These are phyloP conservation scores for Takakia lepidozioides DNA, from an alignment of 225 moss, liverwort and hornwort genomes.

Conservation along the genomic window DNA sequence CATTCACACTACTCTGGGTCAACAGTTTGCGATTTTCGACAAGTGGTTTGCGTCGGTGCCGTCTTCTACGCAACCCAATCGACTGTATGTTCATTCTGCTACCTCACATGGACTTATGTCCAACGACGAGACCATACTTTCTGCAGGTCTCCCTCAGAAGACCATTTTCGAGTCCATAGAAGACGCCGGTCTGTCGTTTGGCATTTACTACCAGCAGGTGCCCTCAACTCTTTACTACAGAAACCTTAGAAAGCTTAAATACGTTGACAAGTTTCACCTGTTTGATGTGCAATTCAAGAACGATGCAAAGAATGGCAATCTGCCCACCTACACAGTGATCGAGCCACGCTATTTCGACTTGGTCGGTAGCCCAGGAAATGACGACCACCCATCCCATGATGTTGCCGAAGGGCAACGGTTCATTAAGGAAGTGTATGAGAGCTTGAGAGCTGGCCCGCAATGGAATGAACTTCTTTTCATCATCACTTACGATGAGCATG, in stretches of 20 bases:
- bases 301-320: slow-evolving; percentile 22
- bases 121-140: slow-evolving; percentile 27
- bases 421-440: slow-evolving; percentile 43
- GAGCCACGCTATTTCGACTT: slow-evolving; percentile 41
- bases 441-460: slow-evolving; percentile 32
- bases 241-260: slow-evolving; percentile 23
- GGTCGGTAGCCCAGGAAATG: slow-evolving; percentile 22
- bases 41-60: slow-evolving; percentile 41
- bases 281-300: slow-evolving; percentile 20
- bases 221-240: slow-evolving; percentile 37
- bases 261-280: slow-evolving; percentile 23
- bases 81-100: too few relatives aligned
- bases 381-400: slow-evolving; percentile 44
- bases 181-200: slow-evolving; percentile 30
- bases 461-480: slow-evolving; percentile 42
- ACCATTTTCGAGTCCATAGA: slow-evolving; percentile 37
- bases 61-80: slow-evolving; percentile 40
- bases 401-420: slow-evolving; percentile 29
- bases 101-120: too few relatives aligned
- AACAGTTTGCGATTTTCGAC: slow-evolving; percentile 35
- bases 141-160: slow-evolving; percentile 38
- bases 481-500: slow-evolving; percentile 90
- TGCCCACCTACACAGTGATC: slow-evolving; percentile 43
- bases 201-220: slow-evolving; percentile 43
- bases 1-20: slow-evolving; percentile 23